phyloP scores from a whole-genome alignment of 164 flowering plant genomes.

The Nymphaea thermarum region DNA sequence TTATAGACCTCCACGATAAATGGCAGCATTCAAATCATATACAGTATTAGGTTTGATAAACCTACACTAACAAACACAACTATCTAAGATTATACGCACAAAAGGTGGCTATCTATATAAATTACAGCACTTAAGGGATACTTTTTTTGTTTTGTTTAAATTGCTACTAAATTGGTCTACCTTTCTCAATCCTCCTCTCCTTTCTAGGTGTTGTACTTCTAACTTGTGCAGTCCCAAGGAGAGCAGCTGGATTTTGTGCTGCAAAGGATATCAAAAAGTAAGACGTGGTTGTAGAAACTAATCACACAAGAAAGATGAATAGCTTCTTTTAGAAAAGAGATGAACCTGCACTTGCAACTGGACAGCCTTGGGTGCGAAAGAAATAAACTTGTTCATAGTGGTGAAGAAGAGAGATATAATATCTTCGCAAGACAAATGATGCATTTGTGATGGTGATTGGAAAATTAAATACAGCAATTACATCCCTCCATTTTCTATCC shows the following conservation, averaged over 20 bases:
- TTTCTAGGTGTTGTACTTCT: not conserved
- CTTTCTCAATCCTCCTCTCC: not conserved
- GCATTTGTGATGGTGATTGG: slow-evolving; percentile 63
- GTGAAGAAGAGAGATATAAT: slow-evolving; percentile 59
- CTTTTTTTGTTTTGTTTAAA: too few species aligned
- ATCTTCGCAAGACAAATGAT: slow-evolving; percentile 61
- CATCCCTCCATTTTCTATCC: slow-evolving; percentile 79
- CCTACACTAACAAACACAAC: too few species aligned
- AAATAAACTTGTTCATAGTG: slow-evolving; percentile 78
- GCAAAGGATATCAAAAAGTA: not conserved
- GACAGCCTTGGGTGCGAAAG: slow-evolving; percentile 31
- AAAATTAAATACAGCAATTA: slow-evolving; percentile 43
- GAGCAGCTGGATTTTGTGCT: not conserved
- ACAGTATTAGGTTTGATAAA: too few species aligned
- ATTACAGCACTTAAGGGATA: too few species aligned
- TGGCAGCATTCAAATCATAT: too few species aligned
- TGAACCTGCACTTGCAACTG: slow-evolving; percentile 8
- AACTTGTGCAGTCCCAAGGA: not conserved
- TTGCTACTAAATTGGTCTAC: not conserved
- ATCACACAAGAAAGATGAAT: not conserved
- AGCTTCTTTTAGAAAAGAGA: not conserved
- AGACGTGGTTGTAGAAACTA: not conserved
- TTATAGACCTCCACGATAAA: not conserved
- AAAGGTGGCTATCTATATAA: too few species aligned
- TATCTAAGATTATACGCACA: too few species aligned